Evolutionary conservation across 352 stramenopile species (phyloP), one percentile per base, ranked within the genome.

Genomic region (Phytopythium oedochilum): DNA sequence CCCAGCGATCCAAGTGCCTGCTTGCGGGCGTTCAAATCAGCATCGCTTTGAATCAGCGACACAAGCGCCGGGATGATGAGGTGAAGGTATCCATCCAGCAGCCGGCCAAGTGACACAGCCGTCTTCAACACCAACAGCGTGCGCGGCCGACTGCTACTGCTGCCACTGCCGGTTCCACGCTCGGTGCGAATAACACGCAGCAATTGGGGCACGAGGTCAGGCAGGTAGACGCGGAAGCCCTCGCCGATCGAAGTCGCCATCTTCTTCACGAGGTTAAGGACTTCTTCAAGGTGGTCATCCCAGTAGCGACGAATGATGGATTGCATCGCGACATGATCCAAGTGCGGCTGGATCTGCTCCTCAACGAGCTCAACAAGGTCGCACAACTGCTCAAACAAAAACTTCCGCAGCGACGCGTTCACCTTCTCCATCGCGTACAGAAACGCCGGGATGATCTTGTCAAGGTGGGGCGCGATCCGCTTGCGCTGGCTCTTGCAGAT

Each of bases 391-490:
- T 99, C 94, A 23, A 99, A 88, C 15, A 99, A 69, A 57, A 96
- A 97, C 72, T 99, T 97, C 43, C 96, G 73, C 34, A 96, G 63
- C 32, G 88, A 92, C 12, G 71, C 69, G 53, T 96, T 93, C 26
- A 89, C 83, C 49, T 80, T 85, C 53, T 94, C 84, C 62, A 99
- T 89, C 28, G 96, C 96, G 51, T 95, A 85, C 42, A 99, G 68
- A 51, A 99, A 98, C 36, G 98, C 94, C 26, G 97, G 97, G 28
- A 99, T 94, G 67, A 99, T 98, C 42, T 96, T 91, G 53, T 96
- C 88, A 23, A 99, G 73, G 64, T 99, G 99, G 18, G 87, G 88
- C 11, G 96, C 94, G 61, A 97, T 98, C 31, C 87, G 84, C 38
- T 98, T 83, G 0, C 94, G 92, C 34, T 99, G 85, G 45, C 85